Evolutionary conservation across 148 eudicot genomes (phyloP), one percentile per base, ranked within the genome.

Genomic region (Rhododendron kiyosumense): DNA sequence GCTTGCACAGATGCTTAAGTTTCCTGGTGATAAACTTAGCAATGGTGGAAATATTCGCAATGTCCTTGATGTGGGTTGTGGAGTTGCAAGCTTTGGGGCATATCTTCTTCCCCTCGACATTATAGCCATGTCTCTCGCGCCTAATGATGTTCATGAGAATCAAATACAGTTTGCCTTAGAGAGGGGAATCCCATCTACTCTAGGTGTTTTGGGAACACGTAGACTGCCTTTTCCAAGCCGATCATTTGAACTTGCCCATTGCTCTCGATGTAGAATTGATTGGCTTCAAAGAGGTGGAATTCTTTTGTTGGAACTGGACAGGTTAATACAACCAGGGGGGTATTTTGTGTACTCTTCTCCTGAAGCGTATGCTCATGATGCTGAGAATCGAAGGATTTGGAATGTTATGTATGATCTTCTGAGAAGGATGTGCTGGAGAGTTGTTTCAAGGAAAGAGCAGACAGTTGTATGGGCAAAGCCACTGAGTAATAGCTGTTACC

Each of bases 61-160:
- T 79, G 98, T 92, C 88, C 94, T 93, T 52, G 98, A 94, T 84
- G 94, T 94, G 82, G 95, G 98, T 52, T 94, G 98, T 88, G 98
- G 98, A 36, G 98, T 93, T 84, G 98, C 98, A 18, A 94, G 96
- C 90, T 94, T 94, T 89, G 98, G 98, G 78, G 98, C 94, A 4
- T 94, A 93, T 90, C 94, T 94, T 79, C 93, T 94, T 38, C 89
- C 93, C 17, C 92, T 87, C 36, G 77, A 91, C 84, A 89, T 94
- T 41, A 87, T 92, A 67, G 92, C 96, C 24, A 91, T 94, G 95
- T 94, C 98, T 2, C 87, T 94, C 8, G 98, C 98, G 59, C 97
- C 97, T 45, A 94, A 94, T 84, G 97, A 94, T 89, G 95, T 91
- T 71, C 97, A 94, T 85, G 92, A 92, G 85, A 94, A 93, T 88